Conservation (phyloP, 2,329 filamentous ascomycete species). For the Sarocladium kiliense region DNA sequence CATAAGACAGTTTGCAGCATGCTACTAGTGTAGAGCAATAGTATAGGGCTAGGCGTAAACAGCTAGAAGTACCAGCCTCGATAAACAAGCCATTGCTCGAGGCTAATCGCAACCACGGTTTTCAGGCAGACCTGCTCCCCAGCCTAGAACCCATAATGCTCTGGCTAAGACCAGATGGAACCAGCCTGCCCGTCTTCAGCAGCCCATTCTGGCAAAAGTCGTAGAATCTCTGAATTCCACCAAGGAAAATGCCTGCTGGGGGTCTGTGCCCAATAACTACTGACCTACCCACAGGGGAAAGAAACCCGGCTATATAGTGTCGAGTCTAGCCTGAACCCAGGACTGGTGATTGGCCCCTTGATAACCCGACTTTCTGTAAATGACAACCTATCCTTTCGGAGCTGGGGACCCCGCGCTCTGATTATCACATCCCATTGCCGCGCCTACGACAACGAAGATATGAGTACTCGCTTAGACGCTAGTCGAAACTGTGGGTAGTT, state of each 20-base stretch:
- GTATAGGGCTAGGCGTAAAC: not conserved
- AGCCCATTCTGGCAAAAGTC: not conserved
- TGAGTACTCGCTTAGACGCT: not conserved
- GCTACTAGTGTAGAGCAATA: not conserved
- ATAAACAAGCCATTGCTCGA: not conserved
- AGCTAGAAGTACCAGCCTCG: not conserved
- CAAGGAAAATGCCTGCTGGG: not conserved
- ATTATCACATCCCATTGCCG: not conserved
- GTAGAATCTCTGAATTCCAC: not conserved
- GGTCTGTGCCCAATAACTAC: not conserved
- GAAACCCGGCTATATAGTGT: not conserved
- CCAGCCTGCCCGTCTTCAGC: not conserved
- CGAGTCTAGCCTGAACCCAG: not conserved
- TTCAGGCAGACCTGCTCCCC: not conserved
- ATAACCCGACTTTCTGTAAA: not conserved
- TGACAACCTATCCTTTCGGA: not conserved
- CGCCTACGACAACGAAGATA: not conserved
- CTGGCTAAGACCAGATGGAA: not conserved
- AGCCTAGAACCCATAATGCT: not conserved
- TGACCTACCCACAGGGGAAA: not conserved
- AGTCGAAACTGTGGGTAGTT: not conserved
- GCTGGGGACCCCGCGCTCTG: not conserved
- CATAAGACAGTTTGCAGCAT: no score
- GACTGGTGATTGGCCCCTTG: not conserved
- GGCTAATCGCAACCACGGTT: not conserved